These are phyloP conservation scores for Mycena haematopus DNA, from an alignment of 768 basidiomycete genomes.

Conservation along the genomic window DNA sequence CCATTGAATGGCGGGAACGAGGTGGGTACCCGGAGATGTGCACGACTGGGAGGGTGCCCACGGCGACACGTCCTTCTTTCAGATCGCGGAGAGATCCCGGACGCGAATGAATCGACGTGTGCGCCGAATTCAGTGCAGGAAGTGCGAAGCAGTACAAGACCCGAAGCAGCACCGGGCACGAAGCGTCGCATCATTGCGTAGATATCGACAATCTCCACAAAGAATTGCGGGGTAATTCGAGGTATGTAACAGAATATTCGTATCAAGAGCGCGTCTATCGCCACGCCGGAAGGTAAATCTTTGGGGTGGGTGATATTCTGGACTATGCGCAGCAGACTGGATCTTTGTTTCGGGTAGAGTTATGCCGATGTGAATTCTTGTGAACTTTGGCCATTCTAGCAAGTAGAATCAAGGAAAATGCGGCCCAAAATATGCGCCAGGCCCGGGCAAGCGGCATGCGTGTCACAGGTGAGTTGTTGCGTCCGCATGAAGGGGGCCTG, in stretches of 20 bases:
- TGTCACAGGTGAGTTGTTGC: neutral
- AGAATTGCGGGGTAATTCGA: neutral
- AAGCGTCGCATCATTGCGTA: neutral
- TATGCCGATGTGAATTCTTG: constrained; percentile 1
- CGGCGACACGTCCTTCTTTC: neutral
- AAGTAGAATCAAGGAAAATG: neutral
- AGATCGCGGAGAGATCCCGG: neutral
- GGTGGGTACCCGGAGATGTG: neutral
- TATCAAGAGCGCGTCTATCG: neutral
- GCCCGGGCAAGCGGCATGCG: neutral
- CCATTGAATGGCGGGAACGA: constrained; percentile 2
- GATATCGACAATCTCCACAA: neutral
- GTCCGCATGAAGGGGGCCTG: neutral
- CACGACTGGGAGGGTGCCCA: constrained; percentile 1
- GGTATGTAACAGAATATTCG: neutral
- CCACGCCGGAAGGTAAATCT: neutral
- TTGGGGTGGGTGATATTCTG: neutral
- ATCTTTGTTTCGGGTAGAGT: neutral
- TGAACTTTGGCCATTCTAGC: neutral
- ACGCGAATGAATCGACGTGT: neutral
- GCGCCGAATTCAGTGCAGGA: no score
- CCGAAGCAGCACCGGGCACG: neutral
- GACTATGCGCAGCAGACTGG: neutral
- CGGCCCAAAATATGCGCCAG: neutral
- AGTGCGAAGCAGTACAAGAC: neutral